Percentiles rank a stretch among this genome's conserved stretches.
phyloP scores from a whole-genome alignment of 2,329 filamentous ascomycete species.

The Colletotrichum tropicicola region DNA sequence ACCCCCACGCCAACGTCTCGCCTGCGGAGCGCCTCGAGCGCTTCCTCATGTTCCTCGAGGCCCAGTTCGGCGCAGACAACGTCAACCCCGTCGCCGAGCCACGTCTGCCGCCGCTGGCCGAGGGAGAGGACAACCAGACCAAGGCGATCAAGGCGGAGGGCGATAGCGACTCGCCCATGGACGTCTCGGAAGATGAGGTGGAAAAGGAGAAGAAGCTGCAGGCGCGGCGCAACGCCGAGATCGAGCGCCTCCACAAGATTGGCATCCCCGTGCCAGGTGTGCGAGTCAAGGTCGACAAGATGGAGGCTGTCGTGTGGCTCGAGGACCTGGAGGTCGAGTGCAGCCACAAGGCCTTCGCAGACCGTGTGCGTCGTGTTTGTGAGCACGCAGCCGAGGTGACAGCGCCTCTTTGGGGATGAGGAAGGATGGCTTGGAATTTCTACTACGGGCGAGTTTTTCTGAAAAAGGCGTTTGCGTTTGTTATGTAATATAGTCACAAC shows the following conservation, averaged over 20 bases:
- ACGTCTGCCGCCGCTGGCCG: conserved; percentile 54
- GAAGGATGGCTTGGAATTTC: not conserved
- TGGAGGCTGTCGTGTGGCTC: conserved; percentile 88
- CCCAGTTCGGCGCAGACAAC: conserved; percentile 89
- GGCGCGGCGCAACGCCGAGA: conserved; percentile 70
- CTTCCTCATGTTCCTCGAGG: conserved; percentile 95
- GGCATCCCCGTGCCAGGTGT: conserved; percentile 93
- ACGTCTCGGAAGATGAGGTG: conserved; percentile 36
- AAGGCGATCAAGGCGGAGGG: conserved; percentile 40
- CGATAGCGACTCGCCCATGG: conserved; percentile 33
- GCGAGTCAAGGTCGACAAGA: conserved; percentile 86
- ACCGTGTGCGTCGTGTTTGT: conserved; percentile 87
- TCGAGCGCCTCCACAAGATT: conserved; percentile 80
- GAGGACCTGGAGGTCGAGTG: conserved; percentile 94
- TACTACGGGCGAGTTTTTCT: not conserved
- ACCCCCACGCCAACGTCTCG: conserved; percentile 78
- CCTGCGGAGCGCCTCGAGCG: conserved; percentile 83
- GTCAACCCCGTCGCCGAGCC: conserved; percentile 79
- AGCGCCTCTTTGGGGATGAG: conserved; percentile 72
- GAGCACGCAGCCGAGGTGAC: conserved; percentile 90
- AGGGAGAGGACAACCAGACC: not conserved
- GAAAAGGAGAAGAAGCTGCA: conserved; percentile 52
- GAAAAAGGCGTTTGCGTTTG: not conserved
- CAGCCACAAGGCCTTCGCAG: conserved; percentile 77
- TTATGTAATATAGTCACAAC: conserved; percentile 17